Base-by-base conservation (phyloP, 2,329 filamentous ascomycete genomes). In the Pseudopyricularia javanii region DNA sequence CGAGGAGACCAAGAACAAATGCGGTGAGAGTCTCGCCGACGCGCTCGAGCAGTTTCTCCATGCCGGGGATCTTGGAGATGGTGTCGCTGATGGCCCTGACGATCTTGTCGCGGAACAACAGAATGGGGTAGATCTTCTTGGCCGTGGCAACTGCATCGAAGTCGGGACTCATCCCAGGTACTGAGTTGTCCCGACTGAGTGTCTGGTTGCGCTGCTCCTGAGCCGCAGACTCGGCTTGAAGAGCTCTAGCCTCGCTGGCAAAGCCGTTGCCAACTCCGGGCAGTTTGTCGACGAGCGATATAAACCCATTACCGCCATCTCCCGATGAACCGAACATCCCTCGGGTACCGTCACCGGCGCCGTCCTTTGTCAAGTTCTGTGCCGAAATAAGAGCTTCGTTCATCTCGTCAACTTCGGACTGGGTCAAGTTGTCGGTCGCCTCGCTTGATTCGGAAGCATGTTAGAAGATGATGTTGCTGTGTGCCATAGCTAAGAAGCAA, bases 21-120 rank as follows among this genome's bases (percentile, higher is more conserved):
- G 95, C 77, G 0, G 91, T 95, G 40, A 98, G 74, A 1, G 87
- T 91, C 70, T 98, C 93, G 53, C 86, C 88, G 61, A 98, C 95
- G 61, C 89, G 91, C 58, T 97, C 91, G 22, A 97, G 82, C n/a
- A 96, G 74, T 56, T 84, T 77, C 68, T 95, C 89, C 4, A 98
- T 75, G 0, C 91, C 91, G 0, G 93, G 93, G 37, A 98, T 86
- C 72, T 94, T 96, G 61, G 90, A 83, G 59, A 97, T 89, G 51
- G 90, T 85, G 37, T 82, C 79, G 62, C 83, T 89, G 66, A 98
- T 90, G 40, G 84, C 80, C 59, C 88, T 88, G 50, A 96, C 91
- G 53, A 98, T 90, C 62, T 86, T 93, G 72, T 98, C 93, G 55
- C 91, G 81, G 74, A 97, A 98, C 55, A 88, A 79, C 0, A 98